Evolutionary conservation across 2,329 filamentous ascomycete genomes (phyloP).

Genomic region (Venturia carpophila): DNA sequence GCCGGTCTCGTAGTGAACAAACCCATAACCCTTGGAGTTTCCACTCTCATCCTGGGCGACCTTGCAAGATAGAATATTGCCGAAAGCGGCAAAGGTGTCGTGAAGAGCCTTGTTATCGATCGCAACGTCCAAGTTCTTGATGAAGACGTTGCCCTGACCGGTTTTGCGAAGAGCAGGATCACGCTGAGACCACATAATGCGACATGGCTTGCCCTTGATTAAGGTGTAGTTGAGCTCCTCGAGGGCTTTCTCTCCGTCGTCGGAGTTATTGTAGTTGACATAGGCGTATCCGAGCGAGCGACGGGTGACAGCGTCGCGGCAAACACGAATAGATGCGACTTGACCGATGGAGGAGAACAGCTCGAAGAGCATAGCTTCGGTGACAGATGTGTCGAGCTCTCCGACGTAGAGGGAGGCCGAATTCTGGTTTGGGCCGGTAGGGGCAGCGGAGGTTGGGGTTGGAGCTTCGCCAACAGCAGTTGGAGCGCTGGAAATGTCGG

Average conservation of each 20-base stretch:
- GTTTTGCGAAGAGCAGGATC: conserved; percentile 99
- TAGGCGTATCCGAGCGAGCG: conserved; percentile 98
- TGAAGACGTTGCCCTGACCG: conserved; percentile 98
- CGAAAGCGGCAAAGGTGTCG: conserved; percentile 96
- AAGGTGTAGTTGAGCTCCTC: conserved; percentile 99
- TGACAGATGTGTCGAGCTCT: conserved; percentile 95
- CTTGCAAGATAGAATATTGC: conserved; percentile 99
- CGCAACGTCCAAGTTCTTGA: conserved; percentile 98
- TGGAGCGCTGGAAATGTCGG: conserved; percentile 56
- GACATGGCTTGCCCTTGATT: conserved; percentile 97
- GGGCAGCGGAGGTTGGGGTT: conserved; percentile 61
- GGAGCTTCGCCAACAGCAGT: conserved; percentile 58
- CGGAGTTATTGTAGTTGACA: conserved; percentile 98
- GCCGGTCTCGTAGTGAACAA: conserved; percentile 99
- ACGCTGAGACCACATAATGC: conserved; percentile 99
- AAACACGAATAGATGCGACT: conserved; percentile 98
- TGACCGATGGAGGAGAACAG: conserved; percentile 99
- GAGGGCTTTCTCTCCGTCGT: conserved; percentile 93
- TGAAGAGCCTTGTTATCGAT: conserved; percentile 99
- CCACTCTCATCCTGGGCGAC: conserved; percentile 95
- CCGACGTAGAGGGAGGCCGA: conserved; percentile 98
- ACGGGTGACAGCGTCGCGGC: conserved; percentile 96
- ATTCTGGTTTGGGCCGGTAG: conserved; percentile 73
- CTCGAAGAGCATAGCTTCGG: conserved; percentile 99
- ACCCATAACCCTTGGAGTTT: conserved; percentile 97